Conservation (phyloP, 2,329 filamentous ascomycete genomes). For the Pestalotiopsis sp. region DNA sequence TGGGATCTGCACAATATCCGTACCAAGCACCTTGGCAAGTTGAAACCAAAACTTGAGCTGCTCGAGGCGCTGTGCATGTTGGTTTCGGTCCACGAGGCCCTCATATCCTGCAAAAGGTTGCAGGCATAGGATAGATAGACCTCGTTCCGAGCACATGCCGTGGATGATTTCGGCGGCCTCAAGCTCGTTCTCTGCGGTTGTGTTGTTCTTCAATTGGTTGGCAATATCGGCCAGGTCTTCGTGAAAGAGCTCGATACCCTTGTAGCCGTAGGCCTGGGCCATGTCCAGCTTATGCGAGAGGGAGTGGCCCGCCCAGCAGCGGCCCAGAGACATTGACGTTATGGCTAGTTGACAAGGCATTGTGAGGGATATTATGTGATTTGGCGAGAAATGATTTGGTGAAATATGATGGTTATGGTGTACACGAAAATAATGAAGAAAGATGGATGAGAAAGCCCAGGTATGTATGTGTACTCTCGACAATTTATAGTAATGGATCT, state of each 20-base stretch:
- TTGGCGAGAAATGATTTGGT: background rate
- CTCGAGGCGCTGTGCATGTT: slow-evolving; percentile 59
- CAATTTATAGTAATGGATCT: background rate
- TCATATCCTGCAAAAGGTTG: slow-evolving; percentile 82
- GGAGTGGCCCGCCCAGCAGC: slow-evolving; percentile 67
- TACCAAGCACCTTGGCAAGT: slow-evolving; percentile 64
- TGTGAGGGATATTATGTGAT: slow-evolving; percentile 16
- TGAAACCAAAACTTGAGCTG: slow-evolving; percentile 72
- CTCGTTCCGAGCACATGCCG: slow-evolving; percentile 56
- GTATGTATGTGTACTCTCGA: background rate
- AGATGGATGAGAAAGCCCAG: background rate
- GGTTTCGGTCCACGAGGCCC: slow-evolving; percentile 64
- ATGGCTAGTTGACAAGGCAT: slow-evolving; percentile 68
- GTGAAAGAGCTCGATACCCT: slow-evolving; percentile 76
- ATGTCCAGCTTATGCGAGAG: slow-evolving; percentile 69
- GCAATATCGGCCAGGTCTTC: slow-evolving; percentile 73
- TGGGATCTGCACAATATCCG: slow-evolving; percentile 75
- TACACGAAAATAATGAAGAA: background rate
- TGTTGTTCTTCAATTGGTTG: slow-evolving; percentile 40
- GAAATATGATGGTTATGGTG: background rate
- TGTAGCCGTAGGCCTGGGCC: slow-evolving; percentile 65
- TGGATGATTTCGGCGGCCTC: slow-evolving; percentile 60
- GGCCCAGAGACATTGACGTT: slow-evolving; percentile 76
- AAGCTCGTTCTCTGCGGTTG: slow-evolving; percentile 49
- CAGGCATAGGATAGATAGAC: slow-evolving; percentile 65